Base-by-base conservation (phyloP, 495 filamentous ascomycete species). In the Penicillium lividum region DNA sequence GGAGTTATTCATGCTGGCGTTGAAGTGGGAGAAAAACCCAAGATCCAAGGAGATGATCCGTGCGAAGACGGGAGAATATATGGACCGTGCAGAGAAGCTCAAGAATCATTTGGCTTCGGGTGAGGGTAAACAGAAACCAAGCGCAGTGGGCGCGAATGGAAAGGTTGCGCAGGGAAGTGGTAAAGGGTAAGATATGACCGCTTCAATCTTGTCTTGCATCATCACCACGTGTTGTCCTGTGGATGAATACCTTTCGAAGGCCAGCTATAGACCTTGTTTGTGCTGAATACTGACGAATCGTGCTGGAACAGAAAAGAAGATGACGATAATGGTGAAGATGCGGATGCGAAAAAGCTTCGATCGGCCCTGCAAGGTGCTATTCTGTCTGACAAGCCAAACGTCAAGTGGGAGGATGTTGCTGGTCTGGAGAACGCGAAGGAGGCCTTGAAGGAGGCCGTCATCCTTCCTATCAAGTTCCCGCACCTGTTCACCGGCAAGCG, bases 1-100 rank as follows among this genome's bases (percentile, higher is more conserved):
- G 60, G 92, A 97, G 77, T 82, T 95, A 51, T 97, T 97, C 77
- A 93, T 97, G 90, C 85, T 97, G 45, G 93, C 93, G 9, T 77
- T 97, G 30, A 98, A 98, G 79, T 98, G 92, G 92, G 93, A 97
- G 79, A 99, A 98, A 82, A 98, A 97, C 75, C 84, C 85, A 38
- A 92, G 90, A 58, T 91, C 89, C 44, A 98, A 98, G 78, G 90
- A 96, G 72, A 96, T 96, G 85, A 97, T 99, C 61, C 87, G 93
- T 53, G 84, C 86, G 44, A 98, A 98, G 77, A 87, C 90, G 2
- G 89, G 79, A 63, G 93, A 97, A 69, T 99, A 99, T 81, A 96
- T 99, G 90, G 92, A 96, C 72, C 89, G 94, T 38, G 93, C 94
- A 36, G 94, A 98, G 79, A 97, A 97, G 78, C 82, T 99, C 48